These are phyloP conservation scores for Boletellus deceptivus DNA, from an alignment of 1,284 basidiomycete species.

Conservation along the genomic window DNA sequence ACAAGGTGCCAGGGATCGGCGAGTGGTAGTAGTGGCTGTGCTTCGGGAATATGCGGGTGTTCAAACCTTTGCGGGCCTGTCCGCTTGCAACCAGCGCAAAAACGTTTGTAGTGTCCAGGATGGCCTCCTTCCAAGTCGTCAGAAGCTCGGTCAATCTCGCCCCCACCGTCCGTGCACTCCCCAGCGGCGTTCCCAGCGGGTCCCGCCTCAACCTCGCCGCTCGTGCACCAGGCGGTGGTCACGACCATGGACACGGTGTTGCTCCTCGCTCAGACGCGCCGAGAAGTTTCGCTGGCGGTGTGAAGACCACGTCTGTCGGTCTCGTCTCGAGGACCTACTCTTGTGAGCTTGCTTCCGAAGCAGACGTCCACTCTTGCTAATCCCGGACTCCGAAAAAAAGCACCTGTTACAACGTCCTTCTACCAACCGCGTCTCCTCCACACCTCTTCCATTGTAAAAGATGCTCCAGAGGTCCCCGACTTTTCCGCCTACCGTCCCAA, in stretches of 20 bases:
- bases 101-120: conserved; percentile 23
- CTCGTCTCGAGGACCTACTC: conserved; percentile 65
- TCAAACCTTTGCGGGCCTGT: not conserved
- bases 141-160: conserved; percentile 83
- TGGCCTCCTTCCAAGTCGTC: conserved; percentile 67
- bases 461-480: conserved; percentile 84
- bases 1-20: conserved; percentile 32
- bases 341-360: conserved; percentile 49
- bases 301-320: conserved; percentile 47
- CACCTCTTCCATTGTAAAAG: conserved; percentile 62
- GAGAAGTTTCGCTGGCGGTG: conserved; percentile 59
- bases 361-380: conserved; percentile 9
- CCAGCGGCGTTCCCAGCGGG: conserved; percentile 70
- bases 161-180: conserved; percentile 75
- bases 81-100: too few species aligned
- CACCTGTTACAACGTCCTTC: conserved; percentile 50
- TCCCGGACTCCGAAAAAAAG: conserved; percentile 11
- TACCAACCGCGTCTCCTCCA: conserved; percentile 73
- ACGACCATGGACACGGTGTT: conserved; percentile 55
- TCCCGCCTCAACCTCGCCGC: conserved; percentile 70
- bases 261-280: conserved; percentile 65
- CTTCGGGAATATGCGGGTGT: conserved; percentile 28
- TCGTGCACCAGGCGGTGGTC: conserved; percentile 58
- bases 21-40: conserved; percentile 30
- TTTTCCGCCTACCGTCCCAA: conserved; percentile 81